Percentiles rank a stretch among this genome's conserved stretches.
phyloP scores from a whole-genome alignment of 1,139 yeast genomes.

The Magnusiomyces fungicola region DNA sequence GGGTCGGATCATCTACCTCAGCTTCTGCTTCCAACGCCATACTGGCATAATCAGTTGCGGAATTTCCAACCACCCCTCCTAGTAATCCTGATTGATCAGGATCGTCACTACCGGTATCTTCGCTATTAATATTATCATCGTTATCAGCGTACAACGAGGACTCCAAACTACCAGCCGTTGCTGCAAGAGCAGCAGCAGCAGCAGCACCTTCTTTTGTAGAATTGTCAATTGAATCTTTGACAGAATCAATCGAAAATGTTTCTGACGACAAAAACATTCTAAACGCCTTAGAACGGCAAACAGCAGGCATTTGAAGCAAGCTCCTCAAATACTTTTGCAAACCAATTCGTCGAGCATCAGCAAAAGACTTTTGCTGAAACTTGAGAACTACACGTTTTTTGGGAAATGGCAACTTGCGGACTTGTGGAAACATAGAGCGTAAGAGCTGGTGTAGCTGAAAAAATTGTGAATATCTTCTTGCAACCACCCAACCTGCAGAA shows the following conservation, averaged over 20 bases:
- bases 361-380: slow-evolving; percentile 52
- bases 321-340: slow-evolving; percentile 56
- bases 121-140: background rate
- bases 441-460: slow-evolving; percentile 62
- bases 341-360: slow-evolving; percentile 57
- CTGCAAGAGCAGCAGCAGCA: slow-evolving; percentile 22
- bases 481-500: slow-evolving; percentile 82
- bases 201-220: slow-evolving; percentile 19
- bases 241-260: slow-evolving; percentile 37
- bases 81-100: background rate
- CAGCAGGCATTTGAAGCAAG: slow-evolving; percentile 53
- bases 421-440: slow-evolving; percentile 45
- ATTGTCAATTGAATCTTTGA: background rate
- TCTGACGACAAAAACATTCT: slow-evolving; percentile 74
- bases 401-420: slow-evolving; percentile 51
- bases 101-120: background rate
- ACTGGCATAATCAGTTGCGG: background rate
- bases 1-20: slow-evolving; percentile 11
- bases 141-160: background rate
- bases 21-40: slow-evolving; percentile 14
- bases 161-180: slow-evolving; percentile 20
- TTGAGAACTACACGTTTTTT: slow-evolving; percentile 59
- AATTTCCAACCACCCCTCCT: background rate
- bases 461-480: slow-evolving; percentile 82
- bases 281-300: slow-evolving; percentile 67